phyloP scores from a whole-genome alignment of 2,329 filamentous ascomycete genomes.

The Penicillium sp. region DNA sequence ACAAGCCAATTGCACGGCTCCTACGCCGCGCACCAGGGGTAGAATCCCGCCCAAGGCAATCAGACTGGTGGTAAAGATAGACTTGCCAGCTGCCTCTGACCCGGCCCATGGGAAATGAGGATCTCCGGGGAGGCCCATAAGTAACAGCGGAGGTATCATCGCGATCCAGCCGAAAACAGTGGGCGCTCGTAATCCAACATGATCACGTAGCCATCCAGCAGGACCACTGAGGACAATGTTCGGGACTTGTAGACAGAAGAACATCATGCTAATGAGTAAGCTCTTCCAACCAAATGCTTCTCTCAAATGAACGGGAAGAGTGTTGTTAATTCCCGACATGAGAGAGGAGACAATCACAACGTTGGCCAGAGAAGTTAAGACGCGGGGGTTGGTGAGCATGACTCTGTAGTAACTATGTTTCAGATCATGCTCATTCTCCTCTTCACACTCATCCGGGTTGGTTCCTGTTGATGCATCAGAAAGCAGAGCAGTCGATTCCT shows the following conservation, averaged over 20 bases:
- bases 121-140: conserved; percentile 29
- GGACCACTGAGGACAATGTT: conserved; percentile 57
- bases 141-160: conserved; percentile 20
- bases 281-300: conserved; percentile 56
- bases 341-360: conserved; percentile 49
- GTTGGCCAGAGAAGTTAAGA: conserved; percentile 44
- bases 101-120: conserved; percentile 26
- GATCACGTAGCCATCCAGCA: conserved; percentile 50
- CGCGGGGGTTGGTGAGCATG: conserved; percentile 44
- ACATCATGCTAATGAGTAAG: conserved; percentile 56
- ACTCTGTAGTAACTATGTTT: conserved; percentile 32
- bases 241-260: conserved; percentile 59
- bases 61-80: conserved; percentile 21
- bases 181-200: conserved; percentile 20
- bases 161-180: conserved; percentile 24
- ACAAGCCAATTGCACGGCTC: conserved; percentile 30
- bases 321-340: conserved; percentile 55
- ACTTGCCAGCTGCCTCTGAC: conserved; percentile 18
- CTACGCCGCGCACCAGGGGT: conserved; percentile 26
- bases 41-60: conserved; percentile 21
- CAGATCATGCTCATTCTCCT: neutral
- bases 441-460: neutral
- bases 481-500: conserved; percentile 1
- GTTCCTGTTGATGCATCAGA: neutral
- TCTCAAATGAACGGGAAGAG: conserved; percentile 56